Base-by-base conservation (phyloP, 2,329 filamentous ascomycete genomes). In the Phyllosticta ampelicida region DNA sequence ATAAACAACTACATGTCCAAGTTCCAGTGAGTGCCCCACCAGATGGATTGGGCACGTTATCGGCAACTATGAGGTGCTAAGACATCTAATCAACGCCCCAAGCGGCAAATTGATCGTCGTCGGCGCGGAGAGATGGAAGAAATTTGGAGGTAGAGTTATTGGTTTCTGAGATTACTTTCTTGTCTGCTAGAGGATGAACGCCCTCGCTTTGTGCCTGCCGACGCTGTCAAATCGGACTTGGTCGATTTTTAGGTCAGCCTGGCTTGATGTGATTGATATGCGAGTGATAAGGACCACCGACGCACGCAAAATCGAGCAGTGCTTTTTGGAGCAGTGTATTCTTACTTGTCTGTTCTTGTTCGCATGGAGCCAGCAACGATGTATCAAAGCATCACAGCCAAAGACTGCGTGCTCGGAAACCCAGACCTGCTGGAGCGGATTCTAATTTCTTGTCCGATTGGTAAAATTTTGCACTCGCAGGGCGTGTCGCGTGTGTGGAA, bases 391-490 rank as follows among this genome's bases (percentile, higher is more conserved):
- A 44, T 18, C 16, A 44, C 16, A n/a, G n/a, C 54, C 13, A 50
- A 13, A 6, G 23, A 51, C 13, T 11, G 16, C 23, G 54, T 51
- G 5, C 48, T 55, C n/a, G 19, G 44, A 36, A 28, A 51, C 23
- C 54, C 44, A 3, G 23, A 30, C n/a, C 9, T 55, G 9, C 19
- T 55, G 9, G 54, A 55, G 18, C 23, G 26, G 28, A 55, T 55
- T 21, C 23, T 55, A 30, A 44, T 55, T 28, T 21, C 13, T 9
- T 55, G 54, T 21, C 48, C 54, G 18, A 9, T 30, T 9, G n/a
- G 18, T 11, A 55, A 44, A 4, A 18, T 73, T 10, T 66, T 73
- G 23, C 64, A 71, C 20, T 61, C 60, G 8, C 71, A 73, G 61
- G 64, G 70, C 13, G 64, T 67, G 28, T 64, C 63, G 48, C 63